Evolutionary conservation across 805 yeast genomes (phyloP), one percentile per base, ranked within the genome.

Genomic region (Kodamaea fukazawae): DNA sequence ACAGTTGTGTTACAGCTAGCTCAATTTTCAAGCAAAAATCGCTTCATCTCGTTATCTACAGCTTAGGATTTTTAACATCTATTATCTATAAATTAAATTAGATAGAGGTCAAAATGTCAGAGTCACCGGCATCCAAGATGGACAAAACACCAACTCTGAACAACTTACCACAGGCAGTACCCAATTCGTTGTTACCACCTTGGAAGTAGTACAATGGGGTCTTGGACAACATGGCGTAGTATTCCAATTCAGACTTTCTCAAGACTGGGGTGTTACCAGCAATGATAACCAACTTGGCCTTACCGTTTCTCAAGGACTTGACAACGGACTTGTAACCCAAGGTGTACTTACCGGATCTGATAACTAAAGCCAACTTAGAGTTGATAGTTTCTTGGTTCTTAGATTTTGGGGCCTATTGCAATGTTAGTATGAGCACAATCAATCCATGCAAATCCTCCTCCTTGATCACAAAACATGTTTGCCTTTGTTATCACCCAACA

Each of bases 171-270:
- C 96, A 91, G 62, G 96, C 96, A 63, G 99, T 93, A 81, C 97
- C 98, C 70, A 91, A 87, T 80, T 91, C 98, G 79, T 91, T 91
- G 96, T 91, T 91, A 75, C 96, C 95, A 81, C 97, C 98, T 77
- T 84, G 93, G 95, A 90, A 93, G 90, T 90, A 95, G 93, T 91
- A 90, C 57, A 83, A 84, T 67, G 80, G 81, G 71, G 96, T 86
- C 87, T 90, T 91, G 72, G 98, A 86, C 73, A 93, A 85, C 99
- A 93, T 91, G 68, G 98, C 97, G 88, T 93, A 93, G 85, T 93
- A 93, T 83, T 93, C 99, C 74, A 93, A 83, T 84, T 93, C 99
- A 61, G 98, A 88, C 81, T 93, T 91, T 85, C 98, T 91, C 75
- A 93, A 86, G 65, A 91, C 95, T 78, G 99, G 99, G 67, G 98